These are phyloP conservation scores for Aspergillus brasiliensis DNA, from an alignment of 2,329 filamentous ascomycete genomes.

Conservation along the genomic window DNA sequence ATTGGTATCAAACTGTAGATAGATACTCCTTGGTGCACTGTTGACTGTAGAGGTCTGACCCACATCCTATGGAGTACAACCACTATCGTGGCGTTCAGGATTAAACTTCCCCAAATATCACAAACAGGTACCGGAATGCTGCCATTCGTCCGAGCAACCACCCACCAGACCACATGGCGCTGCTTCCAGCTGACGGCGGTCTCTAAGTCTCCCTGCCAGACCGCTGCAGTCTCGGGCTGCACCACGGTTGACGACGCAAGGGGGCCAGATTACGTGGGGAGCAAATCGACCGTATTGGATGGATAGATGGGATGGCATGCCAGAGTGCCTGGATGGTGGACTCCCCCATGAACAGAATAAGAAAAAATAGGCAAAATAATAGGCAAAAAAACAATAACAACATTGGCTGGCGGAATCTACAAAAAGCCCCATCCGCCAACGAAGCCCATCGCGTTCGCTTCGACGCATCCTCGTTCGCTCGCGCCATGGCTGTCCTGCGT, in stretches of 20 bases:
- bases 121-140: conserved; percentile 1
- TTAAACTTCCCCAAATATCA: neutral
- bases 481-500: neutral
- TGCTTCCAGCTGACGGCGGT: neutral
- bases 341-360: neutral
- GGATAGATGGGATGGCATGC: neutral
- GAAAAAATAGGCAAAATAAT: too few relatives aligned
- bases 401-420: neutral
- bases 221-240: neutral
- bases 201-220: neutral
- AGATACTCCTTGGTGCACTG: too few relatives aligned
- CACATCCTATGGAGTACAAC: neutral
- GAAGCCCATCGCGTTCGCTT: neutral
- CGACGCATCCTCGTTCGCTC: neutral
- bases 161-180: conserved; percentile 5
- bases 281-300: neutral
- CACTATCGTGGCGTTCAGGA: neutral
- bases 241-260: conserved; percentile 5
- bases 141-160: conserved; percentile 8
- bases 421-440: neutral
- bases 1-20: neutral
- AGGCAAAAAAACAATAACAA: neutral
- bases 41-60: too few relatives aligned
- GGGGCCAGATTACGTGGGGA: conserved; percentile 7
- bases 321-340: conserved; percentile 5